These are phyloP conservation scores for Lablab purpureus DNA, from an alignment of 306 rosid genomes.

Conservation along the genomic window DNA sequence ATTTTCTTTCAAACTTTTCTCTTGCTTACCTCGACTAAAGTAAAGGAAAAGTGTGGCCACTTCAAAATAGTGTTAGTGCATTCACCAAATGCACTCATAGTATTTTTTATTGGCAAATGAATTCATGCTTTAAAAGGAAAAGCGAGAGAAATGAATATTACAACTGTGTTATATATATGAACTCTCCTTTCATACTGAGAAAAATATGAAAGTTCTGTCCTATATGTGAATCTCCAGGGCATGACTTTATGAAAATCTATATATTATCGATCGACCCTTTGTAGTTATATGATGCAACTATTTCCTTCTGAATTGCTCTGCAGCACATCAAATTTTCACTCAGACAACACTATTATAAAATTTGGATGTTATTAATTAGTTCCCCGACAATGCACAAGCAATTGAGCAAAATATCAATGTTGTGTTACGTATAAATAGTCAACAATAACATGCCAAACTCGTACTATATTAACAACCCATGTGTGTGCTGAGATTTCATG, in stretches of 20 bases:
- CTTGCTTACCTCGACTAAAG: conserved; percentile 29
- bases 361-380: conserved; percentile 19
- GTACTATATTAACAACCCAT: conserved; percentile 40
- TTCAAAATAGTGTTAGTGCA: conserved; percentile 36
- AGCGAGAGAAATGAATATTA: neutral
- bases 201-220: too few species aligned
- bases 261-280: too few species aligned
- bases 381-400: conserved; percentile 41
- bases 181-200: conserved; percentile 4
- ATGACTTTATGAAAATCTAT: too few species aligned
- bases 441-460: conserved; percentile 19
- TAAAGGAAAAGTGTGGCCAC: neutral
- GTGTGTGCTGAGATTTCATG: conserved; percentile 49
- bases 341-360: conserved; percentile 45
- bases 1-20: neutral
- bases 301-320: conserved; percentile 17
- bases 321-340: conserved; percentile 28
- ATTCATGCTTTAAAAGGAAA: conserved; percentile 21
- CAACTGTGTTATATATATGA: neutral
- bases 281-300: too few species aligned
- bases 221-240: too few species aligned
- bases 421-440: conserved; percentile 21
- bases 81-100: neutral
- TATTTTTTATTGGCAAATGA: conserved; percentile 27
- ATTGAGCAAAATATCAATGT: conserved; percentile 32